Percentiles rank a stretch among this genome's conserved stretches.
These are phyloP conservation scores for Casuarina equisetifolia DNA, from an alignment of 306 rosid species.

Conservation along the genomic window DNA sequence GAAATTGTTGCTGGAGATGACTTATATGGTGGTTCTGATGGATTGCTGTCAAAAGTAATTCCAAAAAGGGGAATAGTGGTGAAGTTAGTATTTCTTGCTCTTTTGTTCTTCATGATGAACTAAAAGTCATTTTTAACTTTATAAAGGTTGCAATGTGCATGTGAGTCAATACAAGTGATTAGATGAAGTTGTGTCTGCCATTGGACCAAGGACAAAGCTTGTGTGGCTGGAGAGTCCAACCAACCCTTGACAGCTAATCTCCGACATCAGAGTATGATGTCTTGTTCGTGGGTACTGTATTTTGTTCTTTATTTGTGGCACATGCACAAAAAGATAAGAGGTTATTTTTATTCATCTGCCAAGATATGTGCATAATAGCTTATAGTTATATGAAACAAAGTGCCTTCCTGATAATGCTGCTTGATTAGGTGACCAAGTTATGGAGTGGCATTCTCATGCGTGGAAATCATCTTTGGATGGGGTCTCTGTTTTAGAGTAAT, in stretches of 20 bases:
- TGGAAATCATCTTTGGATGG: not conserved
- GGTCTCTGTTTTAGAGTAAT: not conserved
- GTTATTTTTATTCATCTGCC: not conserved
- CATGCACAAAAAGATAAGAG: not conserved
- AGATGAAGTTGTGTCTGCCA: constrained; percentile 78
- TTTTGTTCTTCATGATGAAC: constrained; percentile 23
- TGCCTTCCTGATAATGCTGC: not conserved
- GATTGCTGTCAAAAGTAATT: constrained; percentile 73
- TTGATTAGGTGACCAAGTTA: not conserved
- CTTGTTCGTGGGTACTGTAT: not conserved
- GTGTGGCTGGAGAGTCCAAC: constrained; percentile 98
- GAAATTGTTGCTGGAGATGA: constrained; percentile 94
- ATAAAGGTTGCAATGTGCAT: constrained; percentile 44
- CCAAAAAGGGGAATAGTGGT: constrained; percentile 78
- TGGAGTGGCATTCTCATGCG: not conserved
- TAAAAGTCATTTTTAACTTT: constrained; percentile 22
- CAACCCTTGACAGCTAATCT: constrained; percentile 74
- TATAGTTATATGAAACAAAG: not conserved
- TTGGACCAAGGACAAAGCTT: constrained; percentile 82
- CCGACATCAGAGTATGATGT: constrained; percentile 78
- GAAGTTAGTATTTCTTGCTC: constrained; percentile 61
- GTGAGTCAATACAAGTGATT: constrained; percentile 76
- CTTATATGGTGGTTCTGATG: constrained; percentile 83
- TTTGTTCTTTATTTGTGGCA: constrained; percentile 1
- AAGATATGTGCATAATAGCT: constrained; percentile 15